phyloP scores from a whole-genome alignment of 345 rosid genomes.

The Gossypium turneri region DNA sequence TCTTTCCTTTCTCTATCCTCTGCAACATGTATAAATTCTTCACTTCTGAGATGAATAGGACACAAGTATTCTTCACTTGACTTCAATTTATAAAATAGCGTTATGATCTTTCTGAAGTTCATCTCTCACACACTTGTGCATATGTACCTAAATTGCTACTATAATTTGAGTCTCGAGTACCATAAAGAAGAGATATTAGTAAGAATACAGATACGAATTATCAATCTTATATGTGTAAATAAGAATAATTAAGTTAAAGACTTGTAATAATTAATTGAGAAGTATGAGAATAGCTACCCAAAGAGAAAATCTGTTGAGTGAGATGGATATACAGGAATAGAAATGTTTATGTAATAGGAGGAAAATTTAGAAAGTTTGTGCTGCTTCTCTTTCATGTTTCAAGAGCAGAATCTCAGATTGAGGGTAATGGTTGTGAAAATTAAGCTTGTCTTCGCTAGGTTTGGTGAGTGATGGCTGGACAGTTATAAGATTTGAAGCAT shows the following conservation, averaged over 20 bases:
- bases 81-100: neutral
- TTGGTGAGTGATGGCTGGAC: neutral
- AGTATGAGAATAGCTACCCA: neutral
- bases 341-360: neutral
- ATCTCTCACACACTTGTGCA: neutral
- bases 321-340: neutral
- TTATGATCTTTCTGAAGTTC: neutral
- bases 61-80: neutral
- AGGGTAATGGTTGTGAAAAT: slow-evolving; percentile 1
- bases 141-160: neutral
- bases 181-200: neutral
- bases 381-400: neutral
- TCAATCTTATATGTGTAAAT: neutral
- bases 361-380: neutral
- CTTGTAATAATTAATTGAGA: neutral
- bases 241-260: neutral
- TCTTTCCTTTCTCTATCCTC: neutral
- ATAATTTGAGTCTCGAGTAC: neutral
- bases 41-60: neutral
- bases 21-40: neutral
- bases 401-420: neutral
- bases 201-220: neutral
- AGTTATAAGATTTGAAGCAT: neutral
- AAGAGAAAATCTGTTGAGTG: neutral
- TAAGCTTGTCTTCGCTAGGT: neutral